Percentiles rank a stretch among this genome's conserved stretches.
These are phyloP conservation scores for Peronosclerospora sorghi DNA, from an alignment of 352 stramenopile genomes.

Conservation along the genomic window DNA sequence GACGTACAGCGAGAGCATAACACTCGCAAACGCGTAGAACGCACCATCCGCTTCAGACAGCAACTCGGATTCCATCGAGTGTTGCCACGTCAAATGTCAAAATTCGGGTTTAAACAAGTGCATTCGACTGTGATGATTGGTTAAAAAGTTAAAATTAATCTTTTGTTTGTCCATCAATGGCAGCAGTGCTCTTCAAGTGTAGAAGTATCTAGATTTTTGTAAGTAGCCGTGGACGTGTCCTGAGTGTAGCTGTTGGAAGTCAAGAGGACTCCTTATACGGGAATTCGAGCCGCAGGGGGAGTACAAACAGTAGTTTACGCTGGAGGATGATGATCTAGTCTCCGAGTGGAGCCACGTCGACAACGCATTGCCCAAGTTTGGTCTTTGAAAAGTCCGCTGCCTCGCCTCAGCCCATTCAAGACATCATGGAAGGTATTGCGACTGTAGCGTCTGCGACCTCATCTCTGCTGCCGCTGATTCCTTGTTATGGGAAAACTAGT, in stretches of 20 bases:
- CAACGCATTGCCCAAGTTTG: slow-evolving; percentile 4
- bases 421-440: slow-evolving; percentile 43
- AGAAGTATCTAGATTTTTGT: too few relatives aligned
- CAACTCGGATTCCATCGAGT: slow-evolving; percentile 2
- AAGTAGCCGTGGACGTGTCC: slow-evolving; percentile 3
- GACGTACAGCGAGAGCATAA: slow-evolving; percentile 76
- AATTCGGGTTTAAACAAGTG: too few relatives aligned
- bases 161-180: too few relatives aligned
- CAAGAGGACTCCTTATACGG: slow-evolving; percentile 41
- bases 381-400: slow-evolving; percentile 32
- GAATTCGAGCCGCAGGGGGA: slow-evolving; percentile 26
- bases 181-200: too few relatives aligned
- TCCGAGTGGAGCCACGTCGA: slow-evolving; percentile 29
- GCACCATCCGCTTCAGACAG: slow-evolving; percentile 62
- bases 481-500: slow-evolving; percentile 45
- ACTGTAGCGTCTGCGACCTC: slow-evolving; percentile 39
- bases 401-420: slow-evolving; percentile 48
- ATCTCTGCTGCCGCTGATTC: slow-evolving; percentile 36
- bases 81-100: slow-evolving; percentile 6
- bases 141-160: too few relatives aligned
- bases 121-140: too few relatives aligned
- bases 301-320: slow-evolving; percentile 40
- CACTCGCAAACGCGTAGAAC: slow-evolving; percentile 73
- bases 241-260: slow-evolving; percentile 24
- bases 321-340: slow-evolving; percentile 44